Conservation (phyloP, 208 protist species). For the Acanthamoeba sp. region DNA sequence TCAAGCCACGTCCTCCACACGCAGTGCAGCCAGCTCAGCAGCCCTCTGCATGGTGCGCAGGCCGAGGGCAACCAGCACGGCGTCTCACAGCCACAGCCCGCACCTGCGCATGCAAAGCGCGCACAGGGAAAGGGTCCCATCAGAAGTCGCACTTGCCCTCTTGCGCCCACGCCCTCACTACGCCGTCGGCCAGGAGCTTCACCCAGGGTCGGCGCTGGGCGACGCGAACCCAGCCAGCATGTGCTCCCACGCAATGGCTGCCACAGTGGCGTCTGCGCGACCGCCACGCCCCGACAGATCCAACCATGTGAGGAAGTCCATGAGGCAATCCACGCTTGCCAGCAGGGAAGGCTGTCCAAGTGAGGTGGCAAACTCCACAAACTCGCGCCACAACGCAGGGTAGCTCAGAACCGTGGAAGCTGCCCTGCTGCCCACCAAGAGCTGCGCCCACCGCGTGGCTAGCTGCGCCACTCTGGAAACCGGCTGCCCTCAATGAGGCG, state of each 20-base stretch:
- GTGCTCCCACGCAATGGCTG: not conserved
- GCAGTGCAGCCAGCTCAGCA: not conserved
- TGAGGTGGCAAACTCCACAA: not conserved
- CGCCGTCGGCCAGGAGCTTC: not conserved
- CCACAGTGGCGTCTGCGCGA: not conserved
- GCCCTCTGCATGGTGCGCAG: constrained; percentile 8
- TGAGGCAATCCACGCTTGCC: not conserved
- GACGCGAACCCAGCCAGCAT: not conserved
- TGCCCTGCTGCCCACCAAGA: not conserved
- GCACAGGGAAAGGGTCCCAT: not conserved
- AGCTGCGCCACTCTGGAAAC: not conserved
- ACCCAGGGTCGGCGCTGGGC: not conserved
- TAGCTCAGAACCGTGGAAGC: not conserved
- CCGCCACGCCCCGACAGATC: not conserved
- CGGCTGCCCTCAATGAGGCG: not conserved
- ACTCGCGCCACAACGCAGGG: not conserved
- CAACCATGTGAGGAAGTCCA: not conserved
- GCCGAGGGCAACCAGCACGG: not conserved
- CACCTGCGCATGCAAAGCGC: not conserved
- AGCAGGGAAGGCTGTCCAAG: not conserved
- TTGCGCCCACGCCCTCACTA: not conserved
- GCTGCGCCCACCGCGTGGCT: not conserved
- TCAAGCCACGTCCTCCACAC: not conserved
- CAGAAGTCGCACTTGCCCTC: not conserved
- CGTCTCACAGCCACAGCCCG: not conserved